Evolutionary conservation across 495 filamentous ascomycete species (phyloP), one percentile per base, ranked within the genome.

Genomic region (Apodospora peruviana): DNA sequence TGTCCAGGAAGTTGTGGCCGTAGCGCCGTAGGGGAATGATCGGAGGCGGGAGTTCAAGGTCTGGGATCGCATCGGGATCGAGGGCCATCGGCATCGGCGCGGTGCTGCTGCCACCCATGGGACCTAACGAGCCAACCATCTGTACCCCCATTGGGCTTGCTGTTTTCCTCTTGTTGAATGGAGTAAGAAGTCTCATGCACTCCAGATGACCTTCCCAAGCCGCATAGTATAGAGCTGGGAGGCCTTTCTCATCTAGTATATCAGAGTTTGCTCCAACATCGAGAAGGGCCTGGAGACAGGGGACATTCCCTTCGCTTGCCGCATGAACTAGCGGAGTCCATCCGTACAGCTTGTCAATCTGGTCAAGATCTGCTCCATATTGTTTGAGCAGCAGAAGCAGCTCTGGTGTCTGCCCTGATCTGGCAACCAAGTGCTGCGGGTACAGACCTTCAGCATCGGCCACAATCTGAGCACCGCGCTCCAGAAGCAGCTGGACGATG

Each of bases 321-420:
- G 93, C 91, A 65, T 98, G 91, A 55, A 98, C 93, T 1, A 98
- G 70, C 1, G 93, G 90, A 2, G 93, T 97, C 93, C 93, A 98
- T 49, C 91, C 89, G 49, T 97, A 96, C 12, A 98, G 73, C 65
- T 95, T 96, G 66, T 98, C 93, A 25, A 84, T 73, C 64, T 97
- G 90, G 64, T 98, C 79, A 21, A 97, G 74, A 61, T 97, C 84
- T n/a, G 89, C 93, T 7, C 90, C 90, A 59, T 94, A 88, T 27
- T 85, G 70, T 61, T 91, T 83, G 18, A 98, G 73, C 22, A 95
- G 72, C 23, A 90, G 69, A 0, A 98, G 72, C 22, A 95, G 75
- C 36, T 86, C 73, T 4, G 88, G 86, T 1, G 80, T 87, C 56
- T 87, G 82, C 4, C 90, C 90, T 40, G 91, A 94, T 22, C 93